phyloP scores from a whole-genome alignment of 2,329 filamentous ascomycete genomes.

The Aspergillus sp. region DNA sequence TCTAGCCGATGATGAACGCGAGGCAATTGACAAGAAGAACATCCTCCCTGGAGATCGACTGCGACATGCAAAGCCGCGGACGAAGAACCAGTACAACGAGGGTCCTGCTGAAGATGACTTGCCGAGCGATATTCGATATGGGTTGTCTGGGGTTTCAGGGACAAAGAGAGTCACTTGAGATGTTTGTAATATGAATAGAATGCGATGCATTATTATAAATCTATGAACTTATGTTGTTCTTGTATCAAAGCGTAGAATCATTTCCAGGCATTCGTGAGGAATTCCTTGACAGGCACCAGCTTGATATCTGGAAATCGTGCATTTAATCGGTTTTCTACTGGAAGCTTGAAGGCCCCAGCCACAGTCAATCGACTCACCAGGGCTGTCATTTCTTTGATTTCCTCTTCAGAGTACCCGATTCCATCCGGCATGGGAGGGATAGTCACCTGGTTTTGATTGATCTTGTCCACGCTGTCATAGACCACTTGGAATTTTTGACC shows the following conservation, averaged over 20 bases:
- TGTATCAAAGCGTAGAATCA: too few relatives aligned
- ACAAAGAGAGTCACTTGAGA: constrained; percentile 1
- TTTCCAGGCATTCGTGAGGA: constrained; percentile 15
- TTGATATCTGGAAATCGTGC: constrained; percentile 16
- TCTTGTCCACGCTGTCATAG: constrained; percentile 26
- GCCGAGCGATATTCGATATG: constrained; percentile 7
- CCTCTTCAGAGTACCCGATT: constrained; percentile 13
- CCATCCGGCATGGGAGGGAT: constrained; percentile 20
- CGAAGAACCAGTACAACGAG: constrained; percentile 16
- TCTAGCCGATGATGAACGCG: constrained; percentile 15
- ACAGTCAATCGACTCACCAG: constrained; percentile 24
- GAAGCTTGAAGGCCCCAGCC: constrained; percentile 23
- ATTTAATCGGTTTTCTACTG: constrained; percentile 17
- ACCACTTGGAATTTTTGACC: constrained; percentile 32
- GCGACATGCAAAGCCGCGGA: constrained; percentile 19
- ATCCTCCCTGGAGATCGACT: constrained; percentile 17
- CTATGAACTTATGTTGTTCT: too few relatives aligned
- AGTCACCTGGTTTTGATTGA: constrained; percentile 31
- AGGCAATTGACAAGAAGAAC: constrained; percentile 17
- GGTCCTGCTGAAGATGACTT: constrained; percentile 19
- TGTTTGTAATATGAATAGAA: neutral
- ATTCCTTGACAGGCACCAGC: constrained; percentile 17
- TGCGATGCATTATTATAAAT: too few relatives aligned
- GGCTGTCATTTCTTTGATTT: constrained; percentile 19
- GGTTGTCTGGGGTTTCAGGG: constrained; percentile 1